Conservation (phyloP, 768 basidiomycete species). For the Clavulina sp. region DNA sequence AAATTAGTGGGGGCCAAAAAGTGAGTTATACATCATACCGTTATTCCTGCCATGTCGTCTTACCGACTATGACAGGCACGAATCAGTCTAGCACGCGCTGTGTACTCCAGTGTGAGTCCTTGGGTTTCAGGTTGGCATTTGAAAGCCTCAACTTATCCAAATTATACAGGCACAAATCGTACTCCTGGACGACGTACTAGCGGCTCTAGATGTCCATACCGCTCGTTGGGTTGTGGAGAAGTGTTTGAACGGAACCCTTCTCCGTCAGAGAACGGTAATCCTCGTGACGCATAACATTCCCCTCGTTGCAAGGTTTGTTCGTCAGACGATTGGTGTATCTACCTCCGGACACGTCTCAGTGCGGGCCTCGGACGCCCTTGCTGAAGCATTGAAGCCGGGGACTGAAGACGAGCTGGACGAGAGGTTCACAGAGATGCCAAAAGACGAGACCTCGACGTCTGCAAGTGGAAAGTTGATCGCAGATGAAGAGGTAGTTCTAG, state of each 20-base stretch:
- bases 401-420: conserved; percentile 17
- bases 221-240: conserved; percentile 30
- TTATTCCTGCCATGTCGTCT: background rate
- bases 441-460: conserved; percentile 12
- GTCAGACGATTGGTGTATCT: no score
- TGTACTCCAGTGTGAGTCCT: conserved; percentile 27
- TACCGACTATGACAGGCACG: conserved; percentile 18
- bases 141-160: no score
- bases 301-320: conserved; percentile 40
- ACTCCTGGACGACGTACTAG: conserved; percentile 55
- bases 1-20: conserved; percentile 43
- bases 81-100: conserved; percentile 38
- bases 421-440: conserved; percentile 14
- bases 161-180: conserved; percentile 35
- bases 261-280: conserved; percentile 21
- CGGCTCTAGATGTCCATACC: conserved; percentile 42
- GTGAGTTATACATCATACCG: background rate
- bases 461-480: conserved; percentile 43
- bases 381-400: conserved; percentile 27
- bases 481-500: conserved; percentile 43
- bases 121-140: background rate
- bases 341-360: no score
- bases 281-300: conserved; percentile 34
- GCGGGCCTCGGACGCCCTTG: conserved; percentile 33
- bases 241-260: conserved; percentile 19